Conservation (phyloP, 805 yeast species). For the Candida loeiensis region DNA sequence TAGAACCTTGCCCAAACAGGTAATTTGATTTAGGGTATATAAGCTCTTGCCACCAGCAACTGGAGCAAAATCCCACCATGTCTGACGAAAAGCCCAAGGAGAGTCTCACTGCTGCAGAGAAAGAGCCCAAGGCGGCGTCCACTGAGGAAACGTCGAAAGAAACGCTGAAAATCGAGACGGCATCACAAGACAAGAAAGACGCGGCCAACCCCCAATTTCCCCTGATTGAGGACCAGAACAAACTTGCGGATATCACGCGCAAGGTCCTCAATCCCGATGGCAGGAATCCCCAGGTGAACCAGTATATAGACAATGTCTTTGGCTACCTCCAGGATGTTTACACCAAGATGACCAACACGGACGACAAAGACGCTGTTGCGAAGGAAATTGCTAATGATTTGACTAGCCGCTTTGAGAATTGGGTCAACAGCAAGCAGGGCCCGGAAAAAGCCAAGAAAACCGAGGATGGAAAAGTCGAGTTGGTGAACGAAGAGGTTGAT, state of each 20-base stretch:
- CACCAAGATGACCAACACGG: slow-evolving; percentile 27
- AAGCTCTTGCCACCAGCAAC: background rate
- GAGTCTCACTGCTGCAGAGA: too few relatives aligned
- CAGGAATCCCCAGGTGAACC: slow-evolving; percentile 24
- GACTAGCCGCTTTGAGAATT: slow-evolving; percentile 22
- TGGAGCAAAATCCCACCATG: background rate
- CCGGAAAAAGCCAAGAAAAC: slow-evolving; percentile 12
- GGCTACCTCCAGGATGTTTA: slow-evolving; percentile 24
- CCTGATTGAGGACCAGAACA: slow-evolving; percentile 11
- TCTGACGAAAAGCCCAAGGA: background rate
- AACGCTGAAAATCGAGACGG: too few relatives aligned
- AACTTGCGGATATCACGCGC: slow-evolving; percentile 12
- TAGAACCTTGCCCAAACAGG: background rate
- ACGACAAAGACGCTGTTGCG: slow-evolving; percentile 32
- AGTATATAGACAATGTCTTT: slow-evolving; percentile 25
- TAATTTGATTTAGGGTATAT: background rate
- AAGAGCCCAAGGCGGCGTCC: background rate
- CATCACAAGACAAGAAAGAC: too few relatives aligned
- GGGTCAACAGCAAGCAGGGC: slow-evolving; percentile 17
- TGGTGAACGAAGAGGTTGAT: background rate
- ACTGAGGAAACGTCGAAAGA: too few relatives aligned
- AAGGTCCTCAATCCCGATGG: slow-evolving; percentile 27
- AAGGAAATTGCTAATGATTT: slow-evolving; percentile 36
- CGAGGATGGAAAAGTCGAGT: slow-evolving; percentile 4
- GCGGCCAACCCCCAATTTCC: slow-evolving; percentile 2